Evolutionary conservation across 768 basidiomycete genomes (phyloP).

Genomic region (Antrodiella citrinella): DNA sequence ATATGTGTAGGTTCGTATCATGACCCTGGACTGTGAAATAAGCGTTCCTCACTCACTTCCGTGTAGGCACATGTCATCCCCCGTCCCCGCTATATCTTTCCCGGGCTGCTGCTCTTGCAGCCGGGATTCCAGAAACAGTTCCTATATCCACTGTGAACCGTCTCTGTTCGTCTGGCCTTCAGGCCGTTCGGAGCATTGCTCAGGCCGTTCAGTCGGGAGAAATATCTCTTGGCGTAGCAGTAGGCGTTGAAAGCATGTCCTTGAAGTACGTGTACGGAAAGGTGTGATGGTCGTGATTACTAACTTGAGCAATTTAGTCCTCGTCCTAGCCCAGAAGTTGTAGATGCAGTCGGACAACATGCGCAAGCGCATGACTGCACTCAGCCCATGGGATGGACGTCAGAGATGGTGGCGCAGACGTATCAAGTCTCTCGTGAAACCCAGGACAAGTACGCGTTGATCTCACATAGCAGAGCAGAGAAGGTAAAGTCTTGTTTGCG

Average conservation of each 20-base stretch:
- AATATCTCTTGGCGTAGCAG: constrained; percentile 78
- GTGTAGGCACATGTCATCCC: constrained; percentile 71
- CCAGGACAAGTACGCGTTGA: constrained; percentile 86
- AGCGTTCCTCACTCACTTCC: neutral
- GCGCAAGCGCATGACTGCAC: constrained; percentile 68
- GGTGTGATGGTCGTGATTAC: neutral
- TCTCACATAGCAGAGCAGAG: constrained; percentile 77
- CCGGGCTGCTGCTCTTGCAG: constrained; percentile 78
- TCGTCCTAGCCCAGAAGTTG: constrained; percentile 65
- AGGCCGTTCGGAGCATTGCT: constrained; percentile 88
- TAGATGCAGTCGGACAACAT: constrained; percentile 47
- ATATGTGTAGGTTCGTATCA: constrained; percentile 66
- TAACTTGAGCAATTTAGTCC: constrained; percentile 39
- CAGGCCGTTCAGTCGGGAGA: constrained; percentile 81
- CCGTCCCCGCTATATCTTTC: constrained; percentile 79
- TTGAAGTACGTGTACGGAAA: constrained; percentile 37
- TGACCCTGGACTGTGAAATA: neutral
- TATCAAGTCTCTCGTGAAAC: constrained; percentile 71
- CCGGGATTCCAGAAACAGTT: constrained; percentile 80
- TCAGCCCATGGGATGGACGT: constrained; percentile 94
- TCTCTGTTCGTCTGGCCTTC: constrained; percentile 89
- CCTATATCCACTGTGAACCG: constrained; percentile 91
- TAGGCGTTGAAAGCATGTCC: constrained; percentile 80
- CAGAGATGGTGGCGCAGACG: constrained; percentile 79
- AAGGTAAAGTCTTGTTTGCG: constrained; percentile 30